Percentiles rank a stretch among this genome's conserved stretches.
phyloP scores from a whole-genome alignment of 352 stramenopile genomes.

The Phytophthora macrochlamydospora region DNA sequence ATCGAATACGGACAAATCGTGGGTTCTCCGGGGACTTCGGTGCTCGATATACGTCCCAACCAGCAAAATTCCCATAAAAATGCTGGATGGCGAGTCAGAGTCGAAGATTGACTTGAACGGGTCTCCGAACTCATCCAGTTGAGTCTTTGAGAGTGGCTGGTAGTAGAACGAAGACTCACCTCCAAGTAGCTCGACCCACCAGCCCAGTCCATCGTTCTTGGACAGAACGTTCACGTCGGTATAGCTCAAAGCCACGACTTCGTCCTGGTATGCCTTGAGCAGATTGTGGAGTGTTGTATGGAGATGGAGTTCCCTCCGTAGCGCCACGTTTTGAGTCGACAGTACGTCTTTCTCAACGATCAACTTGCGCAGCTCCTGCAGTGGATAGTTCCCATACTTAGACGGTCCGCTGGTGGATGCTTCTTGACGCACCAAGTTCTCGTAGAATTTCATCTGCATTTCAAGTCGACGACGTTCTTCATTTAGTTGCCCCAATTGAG shows the following conservation, averaged over 20 bases:
- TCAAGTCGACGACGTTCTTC: neutral
- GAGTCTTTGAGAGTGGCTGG: neutral
- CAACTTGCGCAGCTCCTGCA: neutral
- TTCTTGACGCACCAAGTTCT: neutral
- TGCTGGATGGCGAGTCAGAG: neutral
- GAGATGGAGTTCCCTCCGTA: neutral
- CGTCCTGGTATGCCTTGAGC: neutral
- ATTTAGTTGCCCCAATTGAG: neutral
- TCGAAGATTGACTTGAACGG: neutral
- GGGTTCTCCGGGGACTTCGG: conserved; percentile 1
- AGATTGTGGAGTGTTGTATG: neutral
- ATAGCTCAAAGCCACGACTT: neutral
- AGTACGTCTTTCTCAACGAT: neutral
- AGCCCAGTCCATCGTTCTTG: neutral
- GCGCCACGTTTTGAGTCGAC: neutral
- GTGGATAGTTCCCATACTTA: neutral
- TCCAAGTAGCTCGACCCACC: neutral
- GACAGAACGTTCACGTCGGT: neutral
- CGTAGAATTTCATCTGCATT: neutral
- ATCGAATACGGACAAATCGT: conserved; percentile 16
- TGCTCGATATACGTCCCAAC: conserved; percentile 26
- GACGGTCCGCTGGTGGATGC: neutral
- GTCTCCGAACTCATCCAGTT: neutral
- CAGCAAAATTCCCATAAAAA: conserved; percentile 17
- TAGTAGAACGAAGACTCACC: neutral